Evolutionary conservation across 345 rosid species (phyloP), one percentile per base, ranked within the genome.

Genomic region (Gossypium raimondii): DNA sequence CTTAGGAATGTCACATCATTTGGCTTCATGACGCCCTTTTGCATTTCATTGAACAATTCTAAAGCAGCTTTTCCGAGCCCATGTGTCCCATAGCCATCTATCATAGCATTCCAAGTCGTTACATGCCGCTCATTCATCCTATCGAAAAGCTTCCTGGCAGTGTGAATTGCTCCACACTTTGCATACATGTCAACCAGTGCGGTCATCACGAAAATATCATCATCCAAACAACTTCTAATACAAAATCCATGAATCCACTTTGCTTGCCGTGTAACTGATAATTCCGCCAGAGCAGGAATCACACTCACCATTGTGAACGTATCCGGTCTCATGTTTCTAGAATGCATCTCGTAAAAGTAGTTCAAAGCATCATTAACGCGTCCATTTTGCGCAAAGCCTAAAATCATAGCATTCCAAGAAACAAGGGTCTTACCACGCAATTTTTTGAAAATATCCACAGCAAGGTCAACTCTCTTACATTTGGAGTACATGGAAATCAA

Each of bases 21-120:
- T 66, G 98, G 97, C 80, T 76, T 86, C 60, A 83, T 68, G 11
- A 52, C 47, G 34, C 88, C 91, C 67, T 82, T 78, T 66, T 16
- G 78, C 98, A 93, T 91, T 69, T 83, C 84, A 72, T 75, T 55
- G 52, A 91, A 93, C 77, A 91, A 82, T 14, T 86, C 83, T 14
- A 89, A 72, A 69, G 95, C 91, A 58, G 86, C 80, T 83, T 77
- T 80, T 22, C 98, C 95, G 13, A 75, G 81, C 4, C 98, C 97
- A 20, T 93, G 93, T 3, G 96, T 87, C 57, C 92, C 97, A 44
- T 88, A 90, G 72, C 93, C 94, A 78, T 90, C 94, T 52, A 93
- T 88, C 89, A 93, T 86, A 38, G 92, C 87, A 67, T 93, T 93
- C 98, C 98, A 93, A n/a, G 92, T 89, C 0, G 92, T 88, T 50